Evolutionary conservation across 2,329 filamentous ascomycete genomes (phyloP), one percentile per base, ranked within the genome.

Genomic region (Diaporthe capsici): DNA sequence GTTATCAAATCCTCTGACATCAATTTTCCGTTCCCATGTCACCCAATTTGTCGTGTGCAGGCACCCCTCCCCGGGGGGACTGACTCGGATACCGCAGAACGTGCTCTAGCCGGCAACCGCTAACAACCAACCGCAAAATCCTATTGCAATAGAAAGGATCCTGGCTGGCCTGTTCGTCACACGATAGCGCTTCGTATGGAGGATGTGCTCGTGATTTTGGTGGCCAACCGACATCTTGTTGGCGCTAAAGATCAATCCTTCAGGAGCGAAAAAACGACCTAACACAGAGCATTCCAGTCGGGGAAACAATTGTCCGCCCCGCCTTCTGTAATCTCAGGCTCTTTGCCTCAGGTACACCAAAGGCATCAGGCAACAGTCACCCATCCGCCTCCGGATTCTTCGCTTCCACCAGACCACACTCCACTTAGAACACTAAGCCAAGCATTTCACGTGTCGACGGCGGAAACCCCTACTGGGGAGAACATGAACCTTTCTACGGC

Each of bases 261-360:
- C 10, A 39, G 37, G 37, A 42, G 34, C 34, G 58, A 61, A 28
- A 44, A 61, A 61, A 61, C 13, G 37, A 28, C 58, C n/a, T 42
- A 61, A 61, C 4, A 44, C 58, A 61, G 58, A 60, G 57, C 57
- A 61, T 42, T 61, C 3, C n/a, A 61, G 37, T 61, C 58, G 37
- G 58, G 37, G 37, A 28, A 61, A 61, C 34, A 42, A 61, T 61
- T 42, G 58, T 61, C 58, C 58, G 37, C 58, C 58, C 58, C 58
- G 58, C 34, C 58, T 44, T 61, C 37, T 44, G 12, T 61, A 7
- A 12, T 61, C n/a, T 61, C n/a, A 61, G 37, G 37, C 58, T 61
- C 58, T 61, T 63, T 47, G 60, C 60, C 39, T 63, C n/a, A 63
- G 15, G 60, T 31, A 63, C n/a, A 63, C 60, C n/a, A 63, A 63